These are phyloP conservation scores for Metahyphopichia silvanorum DNA, from an alignment of 805 yeast genomes.

Conservation along the genomic window DNA sequence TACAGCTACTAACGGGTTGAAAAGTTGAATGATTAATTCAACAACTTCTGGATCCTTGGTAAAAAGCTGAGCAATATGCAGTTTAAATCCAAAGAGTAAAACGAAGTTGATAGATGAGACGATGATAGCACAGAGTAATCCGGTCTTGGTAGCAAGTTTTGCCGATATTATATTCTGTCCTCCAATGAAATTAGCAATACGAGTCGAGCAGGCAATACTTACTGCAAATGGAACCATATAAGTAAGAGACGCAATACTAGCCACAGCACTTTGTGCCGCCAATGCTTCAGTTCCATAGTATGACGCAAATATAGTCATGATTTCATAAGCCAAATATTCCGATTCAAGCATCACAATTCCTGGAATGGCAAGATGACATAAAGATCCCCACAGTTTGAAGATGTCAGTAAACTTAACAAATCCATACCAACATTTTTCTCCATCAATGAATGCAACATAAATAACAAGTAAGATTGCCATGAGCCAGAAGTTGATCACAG, in stretches of 20 bases:
- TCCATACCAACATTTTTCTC: conserved; percentile 71
- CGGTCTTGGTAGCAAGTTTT: conserved; percentile 29
- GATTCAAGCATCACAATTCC: conserved; percentile 45
- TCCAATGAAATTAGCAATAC: conserved; percentile 45
- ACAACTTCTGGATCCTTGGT: conserved; percentile 60
- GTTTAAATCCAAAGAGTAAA: conserved; percentile 43
- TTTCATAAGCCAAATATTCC: conserved; percentile 45
- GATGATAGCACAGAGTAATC: conserved; percentile 25
- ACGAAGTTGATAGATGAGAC: conserved; percentile 39
- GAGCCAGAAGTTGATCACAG: conserved; percentile 40
- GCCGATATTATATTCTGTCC: conserved; percentile 39
- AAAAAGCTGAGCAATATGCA: conserved; percentile 54
- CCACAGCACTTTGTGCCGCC: conserved; percentile 52
- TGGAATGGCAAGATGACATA: conserved; percentile 39
- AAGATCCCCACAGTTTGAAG: conserved; percentile 32
- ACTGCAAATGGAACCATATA: conserved; percentile 47
- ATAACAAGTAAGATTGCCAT: conserved; percentile 34
- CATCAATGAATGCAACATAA: conserved; percentile 51
- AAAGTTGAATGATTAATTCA: conserved; percentile 45
- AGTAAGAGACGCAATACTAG: conserved; percentile 42
- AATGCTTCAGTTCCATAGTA: conserved; percentile 47
- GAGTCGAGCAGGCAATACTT: conserved; percentile 41
- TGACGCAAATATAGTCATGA: conserved; percentile 44
- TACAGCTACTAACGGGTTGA: conserved; percentile 59
- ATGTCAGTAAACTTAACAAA: conserved; percentile 32